Evolutionary conservation across 2,329 filamentous ascomycete genomes (phyloP).

Genomic region (Esteya vermicola): DNA sequence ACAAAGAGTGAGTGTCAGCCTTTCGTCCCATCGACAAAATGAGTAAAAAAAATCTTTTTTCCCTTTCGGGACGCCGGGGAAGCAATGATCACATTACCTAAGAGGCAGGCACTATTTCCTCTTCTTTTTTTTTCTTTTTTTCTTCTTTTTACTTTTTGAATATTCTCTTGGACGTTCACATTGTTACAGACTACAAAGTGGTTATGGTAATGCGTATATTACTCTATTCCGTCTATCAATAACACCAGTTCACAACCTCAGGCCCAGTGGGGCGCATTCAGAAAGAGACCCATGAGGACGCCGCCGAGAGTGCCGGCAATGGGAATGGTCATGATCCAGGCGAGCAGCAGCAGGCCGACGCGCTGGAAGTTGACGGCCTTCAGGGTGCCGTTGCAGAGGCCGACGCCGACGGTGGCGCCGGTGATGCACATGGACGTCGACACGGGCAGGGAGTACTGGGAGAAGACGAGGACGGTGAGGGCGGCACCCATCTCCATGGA

Average conservation of each 20-base stretch:
- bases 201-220: too few species aligned
- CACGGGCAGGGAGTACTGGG: conserved; percentile 60
- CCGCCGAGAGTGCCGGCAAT: conserved; percentile 43
- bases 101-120: too few species aligned
- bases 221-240: not conserved
- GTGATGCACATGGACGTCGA: conserved; percentile 72
- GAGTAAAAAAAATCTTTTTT: too few species aligned
- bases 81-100: too few species aligned
- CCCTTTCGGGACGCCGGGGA: too few species aligned
- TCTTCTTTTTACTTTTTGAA: too few species aligned
- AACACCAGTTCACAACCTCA: too few species aligned
- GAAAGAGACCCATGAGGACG: conserved; percentile 29
- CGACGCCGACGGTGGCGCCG: conserved; percentile 63
- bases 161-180: too few species aligned
- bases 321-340: conserved; percentile 54
- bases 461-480: conserved; percentile 63
- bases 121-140: too few species aligned
- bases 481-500: conserved; percentile 74
- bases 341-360: conserved; percentile 50
- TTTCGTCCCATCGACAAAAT: too few species aligned
- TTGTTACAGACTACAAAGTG: too few species aligned
- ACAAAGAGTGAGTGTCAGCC: too few species aligned
- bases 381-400: conserved; percentile 58
- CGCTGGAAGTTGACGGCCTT: conserved; percentile 67
- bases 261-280: conserved; percentile 52